A percentile compares a stretch with the other conserved stretches of the same genome.
Evolutionary conservation across 164 flowering plant genomes (phyloP).

Genomic region (Macadamia integrifolia): DNA sequence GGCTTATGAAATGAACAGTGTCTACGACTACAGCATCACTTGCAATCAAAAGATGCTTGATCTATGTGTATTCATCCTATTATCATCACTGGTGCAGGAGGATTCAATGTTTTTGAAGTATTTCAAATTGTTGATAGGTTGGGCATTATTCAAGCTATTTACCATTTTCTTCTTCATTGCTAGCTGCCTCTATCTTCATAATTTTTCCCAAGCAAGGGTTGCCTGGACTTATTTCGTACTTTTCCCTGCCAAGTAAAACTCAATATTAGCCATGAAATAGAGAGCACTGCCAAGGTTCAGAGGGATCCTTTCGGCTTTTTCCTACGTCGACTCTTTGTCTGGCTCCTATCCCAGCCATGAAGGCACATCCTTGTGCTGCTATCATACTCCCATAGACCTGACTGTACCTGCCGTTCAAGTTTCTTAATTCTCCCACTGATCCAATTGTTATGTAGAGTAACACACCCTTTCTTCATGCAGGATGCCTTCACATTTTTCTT

Average conservation of each 20-base stretch:
- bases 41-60: constrained; percentile 4
- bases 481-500: constrained; percentile 42
- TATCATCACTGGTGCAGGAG: background rate
- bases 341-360: constrained; percentile 36
- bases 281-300: constrained; percentile 13
- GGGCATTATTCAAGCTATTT: constrained; percentile 1
- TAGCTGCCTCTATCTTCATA: constrained; percentile 12
- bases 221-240: constrained; percentile 6
- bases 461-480: constrained; percentile 58
- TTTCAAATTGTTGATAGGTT: background rate
- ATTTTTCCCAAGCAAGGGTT: background rate
- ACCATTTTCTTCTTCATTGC: constrained; percentile 7
- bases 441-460: constrained; percentile 89
- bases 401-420: constrained; percentile 63
- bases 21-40: constrained; percentile 33
- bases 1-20: constrained; percentile 12
- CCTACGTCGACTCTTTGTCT: too few relatives aligned
- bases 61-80: background rate
- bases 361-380: constrained; percentile 63
- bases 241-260: constrained; percentile 13
- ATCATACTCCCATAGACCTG: constrained; percentile 87
- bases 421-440: constrained; percentile 77
- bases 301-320: constrained; percentile 13
- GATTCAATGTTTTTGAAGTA: background rate
- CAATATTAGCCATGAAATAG: constrained; percentile 6